Base-by-base conservation (phyloP, 225 moss, liverwort and hornwort genomes). In the Polytrichum commune region DNA sequence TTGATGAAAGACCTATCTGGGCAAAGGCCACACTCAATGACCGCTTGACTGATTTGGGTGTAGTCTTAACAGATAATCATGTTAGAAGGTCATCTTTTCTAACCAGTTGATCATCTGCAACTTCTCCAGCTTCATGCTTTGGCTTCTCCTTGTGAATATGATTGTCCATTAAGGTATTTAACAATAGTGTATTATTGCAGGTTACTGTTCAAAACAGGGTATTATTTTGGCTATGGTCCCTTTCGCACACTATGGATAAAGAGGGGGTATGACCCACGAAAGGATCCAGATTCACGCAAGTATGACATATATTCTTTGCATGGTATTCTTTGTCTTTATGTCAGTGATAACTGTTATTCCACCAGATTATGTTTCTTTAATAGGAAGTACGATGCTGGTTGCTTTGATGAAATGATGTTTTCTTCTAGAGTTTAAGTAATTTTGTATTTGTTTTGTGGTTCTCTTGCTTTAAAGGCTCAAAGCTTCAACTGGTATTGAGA, bases 181-280 rank as follows among this genome's bases (percentile, higher is more conserved):
- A 74, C 55, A 13, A 54, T 67, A 53, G 66, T 69, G 61, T 68
- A 72, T 26, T 54, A 30, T 67, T 78, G 83, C 88, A 90, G 84
- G 73, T 79, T 93, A 80, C 89, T 99, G 22, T 95, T 99, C 67
- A 90, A 87, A 76, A 93, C 91, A 64, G 93, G 93, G 10, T 99
- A 95, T 77, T 93, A 93, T 69, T 99, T 99, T 73, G 89, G 89
- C 29, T 84, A 86, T 66, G 98, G 98, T 29, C 98, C 98, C 7
- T 99, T 91, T 77, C 87, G 98, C 54, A 89, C 88, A 60, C 82
- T 95, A 8, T 99, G 98, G 98, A 91, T 99, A 56, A 91, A 79
- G 76, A 93, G 95, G 85, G 98, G 98, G 66, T 99, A 95, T 79
- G 98, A 99, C 57, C 98, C 98, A 74, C 93, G 98, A 61, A 69